Evolutionary conservation across 1,284 basidiomycete species (phyloP).

Genomic region (Cryptococcus sp.): DNA sequence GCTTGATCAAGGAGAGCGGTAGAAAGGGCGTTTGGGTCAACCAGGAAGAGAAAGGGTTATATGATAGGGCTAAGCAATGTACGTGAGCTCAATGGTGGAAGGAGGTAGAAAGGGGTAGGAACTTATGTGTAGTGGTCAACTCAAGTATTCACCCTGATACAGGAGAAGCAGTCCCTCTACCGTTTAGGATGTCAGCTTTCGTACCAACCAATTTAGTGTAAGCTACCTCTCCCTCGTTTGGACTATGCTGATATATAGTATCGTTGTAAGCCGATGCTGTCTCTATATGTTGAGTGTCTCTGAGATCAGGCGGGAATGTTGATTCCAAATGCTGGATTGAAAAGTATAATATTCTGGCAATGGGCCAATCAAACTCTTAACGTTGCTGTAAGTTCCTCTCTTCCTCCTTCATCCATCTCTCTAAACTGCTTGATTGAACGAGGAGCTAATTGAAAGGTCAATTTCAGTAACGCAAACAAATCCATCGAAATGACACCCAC

Average conservation of each 20-base stretch:
- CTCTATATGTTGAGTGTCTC: conserved; percentile 26
- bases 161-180: conserved; percentile 50
- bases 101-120: background rate
- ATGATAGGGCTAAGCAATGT: conserved; percentile 51
- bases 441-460: conserved; percentile 22
- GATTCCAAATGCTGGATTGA: conserved; percentile 47
- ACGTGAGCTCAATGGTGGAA: conserved; percentile 12
- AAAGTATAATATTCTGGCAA: conserved; percentile 53
- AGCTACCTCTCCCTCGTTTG: conserved; percentile 8
- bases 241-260: background rate
- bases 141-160: conserved; percentile 53
- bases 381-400: conserved; percentile 32
- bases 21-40: conserved; percentile 41
- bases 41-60: conserved; percentile 33
- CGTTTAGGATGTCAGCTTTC: conserved; percentile 54
- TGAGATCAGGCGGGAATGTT: conserved; percentile 49
- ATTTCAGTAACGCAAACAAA: conserved; percentile 52
- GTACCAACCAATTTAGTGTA: conserved; percentile 55
- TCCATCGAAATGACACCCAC: conserved; percentile 49
- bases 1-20: conserved; percentile 38
- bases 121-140: conserved; percentile 42
- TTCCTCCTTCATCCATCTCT: background rate
- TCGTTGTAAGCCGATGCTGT: conserved; percentile 4
- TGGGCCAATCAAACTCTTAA: conserved; percentile 55
- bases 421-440: too few species aligned